Base-by-base conservation (phyloP, 495 filamentous ascomycete species). In the Penicillium manginii region DNA sequence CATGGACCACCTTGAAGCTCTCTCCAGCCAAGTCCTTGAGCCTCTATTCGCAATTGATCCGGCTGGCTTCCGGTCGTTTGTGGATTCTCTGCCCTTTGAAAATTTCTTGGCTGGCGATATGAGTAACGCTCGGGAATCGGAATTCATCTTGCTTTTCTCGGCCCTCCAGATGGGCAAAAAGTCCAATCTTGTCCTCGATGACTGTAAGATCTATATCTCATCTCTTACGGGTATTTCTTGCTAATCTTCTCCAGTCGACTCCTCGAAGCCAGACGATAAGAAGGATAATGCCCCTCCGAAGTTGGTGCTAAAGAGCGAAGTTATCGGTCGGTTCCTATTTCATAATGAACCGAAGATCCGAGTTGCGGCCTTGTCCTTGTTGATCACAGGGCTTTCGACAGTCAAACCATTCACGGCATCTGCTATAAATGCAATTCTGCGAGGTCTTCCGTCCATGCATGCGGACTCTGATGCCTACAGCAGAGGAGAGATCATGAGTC, bases 381-480 rank as follows among this genome's bases (percentile, higher is more conserved):
- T 96, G 2, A 82, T 89, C 1, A 84, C 84, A 15, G 90, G 90
- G 0, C 81, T 84, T 8, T 83, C 88, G 7, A 84, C 85, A 1
- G 88, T 89, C 3, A 86, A 85, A 26, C 89, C 91, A 9, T 84
- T 93, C 17, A 84, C 86, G 0, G 47, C 74, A 3, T 74, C 68
- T 42, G 81, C 86, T 0, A 79, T 92, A 2, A 59, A 62, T n/a
- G 78, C 86, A 2, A 79, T 96, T 22, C 73, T 82, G 39, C 73
- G 67, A 40, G 81, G 86, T 35, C 73, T 97, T 0, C 78, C 83
- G 3, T 80, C 85, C 2, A 84, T 96, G 50, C 86, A 92, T 72
- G 83, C 87, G 4, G 92, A 96, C 58, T 86, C 88, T n/a, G 90
- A 96, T 63, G 84, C 93, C 8, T 88, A 92, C 60, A 82, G 89